Evolutionary conservation across 352 stramenopile species (phyloP), one percentile per base, ranked within the genome.

Genomic region (Pythium aquatile): DNA sequence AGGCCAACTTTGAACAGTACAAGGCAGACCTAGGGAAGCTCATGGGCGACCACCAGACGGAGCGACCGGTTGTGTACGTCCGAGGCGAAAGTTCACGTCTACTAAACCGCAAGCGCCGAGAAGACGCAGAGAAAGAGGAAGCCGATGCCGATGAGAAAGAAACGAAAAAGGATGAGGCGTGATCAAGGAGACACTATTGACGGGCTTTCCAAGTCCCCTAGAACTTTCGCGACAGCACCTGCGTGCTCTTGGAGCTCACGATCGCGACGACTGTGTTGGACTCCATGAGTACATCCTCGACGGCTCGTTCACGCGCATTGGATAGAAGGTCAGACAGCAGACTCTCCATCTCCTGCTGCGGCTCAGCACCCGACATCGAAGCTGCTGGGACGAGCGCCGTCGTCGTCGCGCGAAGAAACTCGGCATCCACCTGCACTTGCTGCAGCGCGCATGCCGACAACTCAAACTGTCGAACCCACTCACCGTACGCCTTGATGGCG

Each of bases 261-360:
- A 95, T 93, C 8, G 84, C 86, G 24, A 91, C 83, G 28, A 95
- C 75, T 29, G 74, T 89, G 67, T 81, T 93, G 29, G 90, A 81
- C 40, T 95, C 84, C 84, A 95, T 92, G n/a, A 95, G 61, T 13
- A 76, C 51, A 48, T 91, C 83, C 35, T 91, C 76, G 7, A 74
- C 17, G 1, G 86, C 73, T 8, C 84, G 78, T 47, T 86, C 77
- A n/a, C 83, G 82, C 17, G 83, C 81, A 58, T 82, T 92, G n/a
- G 84, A 89, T 11, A 95, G 65, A 47, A 95, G 37, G 40, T 93
- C 84, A 0, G 81, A 91, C 26, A 95, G 55, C 55, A 95, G 55
- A 54, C 76, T 88, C 54, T 95, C 83, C 7, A 93, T 55, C 70
- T 93, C 86, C 24, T 93, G 76, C n/a, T 69, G 63, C 6, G 63